Evolutionary conservation across 148 eudicot species (phyloP).

Genomic region (Rhododendron williamsianum): DNA sequence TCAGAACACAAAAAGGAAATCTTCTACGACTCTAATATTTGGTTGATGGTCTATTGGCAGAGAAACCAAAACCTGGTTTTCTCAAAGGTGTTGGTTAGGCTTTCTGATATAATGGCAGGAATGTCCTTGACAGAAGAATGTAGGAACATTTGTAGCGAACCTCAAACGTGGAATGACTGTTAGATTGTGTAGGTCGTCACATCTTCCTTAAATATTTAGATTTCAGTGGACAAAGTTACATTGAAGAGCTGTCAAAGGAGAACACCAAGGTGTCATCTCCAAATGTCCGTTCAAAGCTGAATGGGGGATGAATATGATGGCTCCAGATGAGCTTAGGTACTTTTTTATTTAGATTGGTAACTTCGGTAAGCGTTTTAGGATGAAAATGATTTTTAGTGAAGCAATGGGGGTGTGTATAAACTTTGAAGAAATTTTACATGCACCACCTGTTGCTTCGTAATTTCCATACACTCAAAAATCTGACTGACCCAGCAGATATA

Average conservation of each 20-base stretch:
- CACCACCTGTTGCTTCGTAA: not conserved
- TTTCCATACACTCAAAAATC: not conserved
- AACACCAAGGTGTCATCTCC: not conserved
- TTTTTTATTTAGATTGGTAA: not conserved
- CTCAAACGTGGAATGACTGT: not conserved
- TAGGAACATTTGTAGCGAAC: not conserved
- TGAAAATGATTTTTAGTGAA: not conserved
- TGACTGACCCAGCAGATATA: not conserved
- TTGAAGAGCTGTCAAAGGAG: not conserved
- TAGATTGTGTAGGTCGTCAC: not conserved
- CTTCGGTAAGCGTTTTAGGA: too few species aligned
- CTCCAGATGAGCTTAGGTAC: not conserved
- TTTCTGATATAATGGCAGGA: not conserved
- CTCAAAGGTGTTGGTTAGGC: not conserved
- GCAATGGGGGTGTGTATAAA: not conserved
- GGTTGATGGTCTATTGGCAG: not conserved
- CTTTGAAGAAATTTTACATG: not conserved
- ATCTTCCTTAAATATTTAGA: not conserved
- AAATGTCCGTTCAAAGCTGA: not conserved
- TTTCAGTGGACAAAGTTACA: not conserved
- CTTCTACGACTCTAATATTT: not conserved
- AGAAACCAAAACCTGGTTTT: not conserved
- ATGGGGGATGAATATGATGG: not conserved
- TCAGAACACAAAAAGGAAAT: not conserved
- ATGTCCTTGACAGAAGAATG: not conserved